Conservation (phyloP, 331 rosid species). For the Pyrus hybrid region DNA sequence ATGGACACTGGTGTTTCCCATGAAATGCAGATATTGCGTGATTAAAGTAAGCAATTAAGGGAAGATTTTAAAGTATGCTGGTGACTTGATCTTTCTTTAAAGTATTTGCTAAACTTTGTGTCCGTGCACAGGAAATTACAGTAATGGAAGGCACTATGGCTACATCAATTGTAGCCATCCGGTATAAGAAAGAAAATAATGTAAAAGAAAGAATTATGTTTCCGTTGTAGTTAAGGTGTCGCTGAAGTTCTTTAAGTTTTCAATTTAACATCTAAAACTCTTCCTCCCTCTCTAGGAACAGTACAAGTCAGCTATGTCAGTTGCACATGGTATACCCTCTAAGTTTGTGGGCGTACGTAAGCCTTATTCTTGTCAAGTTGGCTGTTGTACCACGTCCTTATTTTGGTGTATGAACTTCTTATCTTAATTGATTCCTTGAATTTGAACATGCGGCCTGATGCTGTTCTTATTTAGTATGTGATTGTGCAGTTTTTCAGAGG, state of each 20-base stretch:
- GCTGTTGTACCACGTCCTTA: neutral
- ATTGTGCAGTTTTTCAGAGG: neutral
- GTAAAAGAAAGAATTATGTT: neutral
- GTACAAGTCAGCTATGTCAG: neutral
- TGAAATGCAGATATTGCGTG: neutral
- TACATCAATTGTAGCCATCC: neutral
- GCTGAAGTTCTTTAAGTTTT: neutral
- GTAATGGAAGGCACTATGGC: neutral
- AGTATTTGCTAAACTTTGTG: neutral
- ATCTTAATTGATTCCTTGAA: neutral
- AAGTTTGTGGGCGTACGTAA: neutral
- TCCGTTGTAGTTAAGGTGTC: neutral
- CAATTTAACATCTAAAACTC: neutral
- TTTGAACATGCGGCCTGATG: neutral
- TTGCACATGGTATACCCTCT: neutral
- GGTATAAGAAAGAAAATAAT: neutral
- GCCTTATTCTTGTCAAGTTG: neutral
- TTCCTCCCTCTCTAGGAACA: neutral
- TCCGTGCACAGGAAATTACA: neutral
- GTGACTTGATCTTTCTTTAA: too few species aligned
- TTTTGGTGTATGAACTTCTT: neutral
- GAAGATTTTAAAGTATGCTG: too few species aligned
- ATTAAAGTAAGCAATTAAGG: neutral
- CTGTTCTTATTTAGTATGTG: neutral
- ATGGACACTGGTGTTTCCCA: neutral